Evolutionary conservation across 768 basidiomycete species (phyloP).

Genomic region (Lentinus tigrinus): DNA sequence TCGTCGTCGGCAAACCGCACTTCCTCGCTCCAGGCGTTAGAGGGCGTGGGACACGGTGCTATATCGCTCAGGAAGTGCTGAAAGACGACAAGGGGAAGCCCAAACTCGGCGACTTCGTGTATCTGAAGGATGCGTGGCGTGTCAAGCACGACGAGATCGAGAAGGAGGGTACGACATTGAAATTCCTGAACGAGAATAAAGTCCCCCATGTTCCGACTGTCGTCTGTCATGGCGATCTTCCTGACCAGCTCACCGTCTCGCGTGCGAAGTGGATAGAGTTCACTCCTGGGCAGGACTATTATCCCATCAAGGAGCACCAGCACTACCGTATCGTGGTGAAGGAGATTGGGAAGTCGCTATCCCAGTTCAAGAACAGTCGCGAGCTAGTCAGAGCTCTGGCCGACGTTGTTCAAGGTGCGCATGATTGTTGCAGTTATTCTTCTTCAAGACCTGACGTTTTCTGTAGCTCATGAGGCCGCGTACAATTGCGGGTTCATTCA

Average conservation of each 20-base stretch:
- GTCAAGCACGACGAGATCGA: not conserved
- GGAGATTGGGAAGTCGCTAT: constrained; percentile 9
- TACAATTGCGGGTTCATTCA: not conserved
- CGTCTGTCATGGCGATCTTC: constrained; percentile 3
- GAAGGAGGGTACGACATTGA: constrained; percentile 3
- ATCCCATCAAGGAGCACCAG: not conserved
- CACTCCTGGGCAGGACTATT: not conserved
- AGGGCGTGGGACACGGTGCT: constrained; percentile 10
- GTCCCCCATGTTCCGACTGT: constrained; percentile 1
- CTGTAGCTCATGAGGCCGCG: constrained; percentile 1
- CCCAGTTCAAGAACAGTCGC: not conserved
- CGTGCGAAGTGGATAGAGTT: not conserved
- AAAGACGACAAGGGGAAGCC: too few species aligned
- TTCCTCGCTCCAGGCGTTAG: not conserved
- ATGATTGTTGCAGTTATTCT: not conserved
- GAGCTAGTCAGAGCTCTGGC: not conserved
- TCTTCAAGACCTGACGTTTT: too few species aligned
- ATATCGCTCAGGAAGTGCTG: too few species aligned
- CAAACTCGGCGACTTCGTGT: too few species aligned
- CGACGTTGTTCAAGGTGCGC: not conserved
- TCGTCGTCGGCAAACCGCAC: constrained; percentile 10
- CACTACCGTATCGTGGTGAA: constrained; percentile 17
- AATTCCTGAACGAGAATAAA: not conserved
- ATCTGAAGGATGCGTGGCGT: constrained; percentile 18
- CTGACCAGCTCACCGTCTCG: not conserved